Conservation (phyloP, 768 basidiomycete genomes). For the Lactifluus rugatus region DNA sequence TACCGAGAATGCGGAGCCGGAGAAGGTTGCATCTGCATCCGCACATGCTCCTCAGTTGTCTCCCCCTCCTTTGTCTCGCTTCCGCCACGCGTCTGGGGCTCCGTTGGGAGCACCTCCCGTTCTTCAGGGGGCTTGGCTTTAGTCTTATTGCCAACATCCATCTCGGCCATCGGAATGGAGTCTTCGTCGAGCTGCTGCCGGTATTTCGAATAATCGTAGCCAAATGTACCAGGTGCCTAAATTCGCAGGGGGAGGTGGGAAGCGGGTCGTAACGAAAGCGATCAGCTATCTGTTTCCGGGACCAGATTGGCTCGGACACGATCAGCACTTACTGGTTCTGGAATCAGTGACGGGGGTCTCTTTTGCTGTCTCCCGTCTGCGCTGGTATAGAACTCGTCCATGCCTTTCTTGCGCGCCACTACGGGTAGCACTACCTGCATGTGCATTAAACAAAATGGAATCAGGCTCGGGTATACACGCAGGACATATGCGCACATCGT, state of each 20-base stretch:
- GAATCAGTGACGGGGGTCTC: slow-evolving; percentile 28
- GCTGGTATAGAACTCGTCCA: slow-evolving; percentile 59
- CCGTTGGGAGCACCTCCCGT: not conserved
- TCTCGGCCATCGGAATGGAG: not conserved
- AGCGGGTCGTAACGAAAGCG: not conserved
- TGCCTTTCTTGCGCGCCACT: slow-evolving; percentile 72
- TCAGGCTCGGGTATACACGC: slow-evolving; percentile 7
- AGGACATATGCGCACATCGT: slow-evolving; percentile 47
- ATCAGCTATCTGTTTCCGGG: not conserved
- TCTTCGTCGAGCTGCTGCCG: slow-evolving; percentile 27
- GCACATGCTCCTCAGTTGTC: slow-evolving; percentile 20
- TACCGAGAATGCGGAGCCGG: slow-evolving; percentile 62
- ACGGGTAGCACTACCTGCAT: slow-evolving; percentile 71
- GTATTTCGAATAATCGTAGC: slow-evolving; percentile 65
- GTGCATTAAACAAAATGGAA: not conserved
- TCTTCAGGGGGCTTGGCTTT: slow-evolving; percentile 5
- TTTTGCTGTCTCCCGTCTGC: slow-evolving; percentile 57
- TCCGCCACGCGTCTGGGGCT: not conserved
- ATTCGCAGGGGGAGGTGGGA: not conserved
- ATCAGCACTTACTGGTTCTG: slow-evolving; percentile 48
- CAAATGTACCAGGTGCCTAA: slow-evolving; percentile 81
- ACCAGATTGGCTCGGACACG: not conserved
- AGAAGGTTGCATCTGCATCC: slow-evolving; percentile 32
- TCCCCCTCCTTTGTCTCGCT: not conserved
- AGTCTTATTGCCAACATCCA: slow-evolving; percentile 4